These are phyloP conservation scores for Parathielavia appendiculata DNA, from an alignment of 495 filamentous ascomycete species.

Conservation along the genomic window DNA sequence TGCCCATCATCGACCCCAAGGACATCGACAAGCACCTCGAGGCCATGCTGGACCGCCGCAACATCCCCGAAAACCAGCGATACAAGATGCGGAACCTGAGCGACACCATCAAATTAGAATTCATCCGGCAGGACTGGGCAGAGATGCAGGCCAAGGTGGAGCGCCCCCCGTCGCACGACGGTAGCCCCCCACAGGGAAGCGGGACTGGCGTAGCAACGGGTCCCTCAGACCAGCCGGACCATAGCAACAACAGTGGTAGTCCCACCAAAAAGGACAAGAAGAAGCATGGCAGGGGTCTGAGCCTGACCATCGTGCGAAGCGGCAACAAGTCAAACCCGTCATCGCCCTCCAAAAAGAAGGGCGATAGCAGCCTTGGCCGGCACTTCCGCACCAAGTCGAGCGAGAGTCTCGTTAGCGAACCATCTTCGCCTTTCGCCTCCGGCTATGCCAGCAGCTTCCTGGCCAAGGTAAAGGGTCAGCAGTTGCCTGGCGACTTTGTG, in stretches of 20 bases:
- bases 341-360: slow-evolving; percentile 48
- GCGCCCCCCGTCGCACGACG: slow-evolving; percentile 31
- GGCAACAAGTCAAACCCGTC: slow-evolving; percentile 37
- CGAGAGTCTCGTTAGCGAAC: slow-evolving; percentile 45
- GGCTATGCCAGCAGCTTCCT: slow-evolving; percentile 40
- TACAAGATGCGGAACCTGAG: slow-evolving; percentile 89
- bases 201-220: slow-evolving; percentile 12
- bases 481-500: slow-evolving; percentile 73
- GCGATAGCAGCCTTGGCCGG: slow-evolving; percentile 42
- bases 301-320: slow-evolving; percentile 64
- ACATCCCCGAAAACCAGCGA: slow-evolving; percentile 88
- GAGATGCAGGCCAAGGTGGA: slow-evolving; percentile 49
- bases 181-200: neutral
- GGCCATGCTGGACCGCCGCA: slow-evolving; percentile 71
- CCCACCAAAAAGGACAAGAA: slow-evolving; percentile 50
- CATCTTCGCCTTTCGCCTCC: slow-evolving; percentile 37
- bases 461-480: slow-evolving; percentile 50
- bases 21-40: slow-evolving; percentile 54
- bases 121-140: slow-evolving; percentile 80
- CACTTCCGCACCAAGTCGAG: slow-evolving; percentile 50
- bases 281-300: slow-evolving; percentile 66
- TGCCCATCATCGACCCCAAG: slow-evolving; percentile 39
- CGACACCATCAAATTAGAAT: slow-evolving; percentile 87
- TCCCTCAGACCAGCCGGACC: slow-evolving; percentile 22
- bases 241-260: slow-evolving; percentile 17